phyloP scores from a whole-genome alignment of 1,284 basidiomycete species.

The Wallemia ichthyophaga region DNA sequence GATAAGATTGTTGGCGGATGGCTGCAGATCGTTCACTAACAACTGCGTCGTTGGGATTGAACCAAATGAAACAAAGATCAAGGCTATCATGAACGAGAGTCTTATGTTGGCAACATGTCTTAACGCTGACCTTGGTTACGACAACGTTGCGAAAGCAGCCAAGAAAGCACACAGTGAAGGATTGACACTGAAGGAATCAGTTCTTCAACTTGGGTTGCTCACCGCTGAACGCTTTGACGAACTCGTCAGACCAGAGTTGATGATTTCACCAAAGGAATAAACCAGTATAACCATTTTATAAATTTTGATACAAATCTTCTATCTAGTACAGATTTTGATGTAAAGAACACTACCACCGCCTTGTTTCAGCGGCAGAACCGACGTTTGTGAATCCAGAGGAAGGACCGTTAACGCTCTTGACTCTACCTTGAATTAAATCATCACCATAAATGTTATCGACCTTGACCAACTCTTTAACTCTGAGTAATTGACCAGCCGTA shows the following conservation, averaged over 20 bases:
- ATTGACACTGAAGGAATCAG: constrained; percentile 79
- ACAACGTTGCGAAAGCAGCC: constrained; percentile 90
- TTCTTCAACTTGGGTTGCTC: constrained; percentile 56
- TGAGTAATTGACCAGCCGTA: constrained; percentile 47
- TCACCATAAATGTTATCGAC: constrained; percentile 34
- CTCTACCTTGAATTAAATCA: neutral
- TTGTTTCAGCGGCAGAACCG: neutral
- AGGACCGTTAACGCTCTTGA: neutral
- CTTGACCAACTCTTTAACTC: constrained; percentile 56
- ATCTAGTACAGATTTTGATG: neutral
- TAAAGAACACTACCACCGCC: neutral
- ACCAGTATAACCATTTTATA: neutral
- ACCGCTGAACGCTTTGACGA: constrained; percentile 77
- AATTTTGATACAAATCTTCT: neutral
- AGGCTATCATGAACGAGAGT: constrained; percentile 66
- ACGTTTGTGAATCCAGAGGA: neutral
- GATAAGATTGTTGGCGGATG: constrained; percentile 76
- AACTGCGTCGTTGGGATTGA: constrained; percentile 88
- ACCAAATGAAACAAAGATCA: constrained; percentile 82
- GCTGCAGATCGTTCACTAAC: constrained; percentile 60
- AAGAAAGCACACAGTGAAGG: constrained; percentile 99
- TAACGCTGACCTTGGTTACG: constrained; percentile 75
- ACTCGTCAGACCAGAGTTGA: constrained; percentile 67
- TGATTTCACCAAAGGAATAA: constrained; percentile 11
- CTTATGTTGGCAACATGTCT: constrained; percentile 88